A percentile compares a stretch with the other conserved stretches of the same genome.
These are phyloP conservation scores for Hortiboletus rubellus DNA, from an alignment of 1,284 basidiomycete genomes.

Conservation along the genomic window DNA sequence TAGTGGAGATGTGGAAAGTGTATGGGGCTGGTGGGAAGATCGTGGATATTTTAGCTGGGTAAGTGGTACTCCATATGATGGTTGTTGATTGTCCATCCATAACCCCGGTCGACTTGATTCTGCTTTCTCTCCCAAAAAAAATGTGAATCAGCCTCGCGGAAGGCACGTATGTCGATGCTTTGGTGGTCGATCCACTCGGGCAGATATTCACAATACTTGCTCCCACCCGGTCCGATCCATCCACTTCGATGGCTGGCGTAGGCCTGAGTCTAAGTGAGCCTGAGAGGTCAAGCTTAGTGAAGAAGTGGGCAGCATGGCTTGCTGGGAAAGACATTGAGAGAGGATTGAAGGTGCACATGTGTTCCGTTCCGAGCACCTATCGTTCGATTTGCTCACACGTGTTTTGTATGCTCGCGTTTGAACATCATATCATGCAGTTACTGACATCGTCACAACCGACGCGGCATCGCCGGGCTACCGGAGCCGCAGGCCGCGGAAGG, in stretches of 20 bases:
- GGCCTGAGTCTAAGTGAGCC: conserved; percentile 33
- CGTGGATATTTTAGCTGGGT: conserved; percentile 61
- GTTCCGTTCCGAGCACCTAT: background rate
- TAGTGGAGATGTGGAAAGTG: conserved; percentile 31
- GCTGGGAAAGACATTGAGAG: conserved; percentile 65
- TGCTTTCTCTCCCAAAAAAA: background rate
- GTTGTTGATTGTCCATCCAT: background rate
- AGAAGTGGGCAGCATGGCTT: conserved; percentile 83
- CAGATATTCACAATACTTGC: conserved; percentile 65
- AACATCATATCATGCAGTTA: conserved; percentile 41
- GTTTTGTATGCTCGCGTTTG: background rate
- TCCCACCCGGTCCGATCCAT: conserved; percentile 15
- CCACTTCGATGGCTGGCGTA: background rate
- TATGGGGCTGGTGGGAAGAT: conserved; percentile 22
- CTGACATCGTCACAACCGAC: conserved; percentile 43
- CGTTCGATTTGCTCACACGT: background rate
- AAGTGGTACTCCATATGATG: conserved; percentile 30
- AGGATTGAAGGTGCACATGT: conserved; percentile 63
- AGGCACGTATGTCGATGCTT: conserved; percentile 60
- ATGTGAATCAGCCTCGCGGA: conserved; percentile 61
- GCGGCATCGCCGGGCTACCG: conserved; percentile 23
- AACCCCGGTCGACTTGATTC: background rate
- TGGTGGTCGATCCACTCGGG: conserved; percentile 62
- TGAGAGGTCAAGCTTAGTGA: conserved; percentile 61
- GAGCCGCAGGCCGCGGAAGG: conserved; percentile 27